Base-by-base conservation (phyloP, 2,329 filamentous ascomycete genomes). In the Ophiostoma angusticollis region DNA sequence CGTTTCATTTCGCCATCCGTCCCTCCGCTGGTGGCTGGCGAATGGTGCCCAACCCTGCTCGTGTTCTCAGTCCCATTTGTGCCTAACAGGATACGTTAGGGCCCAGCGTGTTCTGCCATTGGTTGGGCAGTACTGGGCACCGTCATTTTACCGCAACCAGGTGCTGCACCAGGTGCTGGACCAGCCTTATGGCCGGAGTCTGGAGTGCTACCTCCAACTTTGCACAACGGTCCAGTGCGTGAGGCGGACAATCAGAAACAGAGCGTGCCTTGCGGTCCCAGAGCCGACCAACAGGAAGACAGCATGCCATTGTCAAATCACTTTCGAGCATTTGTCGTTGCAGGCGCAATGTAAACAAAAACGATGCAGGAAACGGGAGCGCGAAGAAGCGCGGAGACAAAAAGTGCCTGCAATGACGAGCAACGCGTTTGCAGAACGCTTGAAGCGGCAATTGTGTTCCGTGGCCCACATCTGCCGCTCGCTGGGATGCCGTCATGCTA, bases 191-290 rank as follows among this genome's bases (percentile, higher is more conserved):
- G 30, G 27, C 21, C n/a, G 17, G 21, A 16, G 22, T 3, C 17
- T n/a, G n/a, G n/a, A n/a, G n/a, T n/a, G n/a, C n/a, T n/a, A n/a
- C n/a, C n/a, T n/a, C n/a, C n/a, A n/a, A n/a, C n/a, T n/a, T n/a
- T n/a, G n/a, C n/a, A n/a, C n/a, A n/a, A n/a, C n/a, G 22, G 31
- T 16, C 31, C 30, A 17, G 24, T 24, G 9, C 17, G 18, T 35
- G 35, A 39, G 45, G 40, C 37, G 19, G 42, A 38, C 45, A 47
- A 47, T 47, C 45, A 45, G 38, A 41, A 27, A 42, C 43, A 41
- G 19, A 34, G 14, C 7, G 34, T 21, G 17, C 18, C 35, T 29
- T 29, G 19, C 21, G 27, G 37, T 34, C 24, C 37, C 13, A 12
- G 24, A 17, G 37, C 25, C 16, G 16, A 23, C 36, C 29, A 39